Percentiles rank a stretch among this genome's conserved stretches.
Evolutionary conservation across 2,329 filamentous ascomycete species (phyloP).

Genomic region (Leptographium flavum): DNA sequence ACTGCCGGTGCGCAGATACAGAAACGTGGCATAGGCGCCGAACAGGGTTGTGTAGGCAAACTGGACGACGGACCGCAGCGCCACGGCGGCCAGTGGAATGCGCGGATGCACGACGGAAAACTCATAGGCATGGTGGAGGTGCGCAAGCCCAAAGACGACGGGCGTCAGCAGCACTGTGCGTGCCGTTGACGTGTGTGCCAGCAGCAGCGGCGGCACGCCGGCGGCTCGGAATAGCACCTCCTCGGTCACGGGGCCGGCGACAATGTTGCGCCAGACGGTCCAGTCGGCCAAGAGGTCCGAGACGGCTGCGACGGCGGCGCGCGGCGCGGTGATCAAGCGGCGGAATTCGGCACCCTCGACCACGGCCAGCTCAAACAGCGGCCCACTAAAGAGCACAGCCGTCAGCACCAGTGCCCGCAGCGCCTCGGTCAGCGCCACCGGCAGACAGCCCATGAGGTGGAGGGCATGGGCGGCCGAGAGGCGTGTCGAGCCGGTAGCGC

Average conservation of each 20-base stretch:
- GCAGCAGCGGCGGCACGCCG: constrained; percentile 67
- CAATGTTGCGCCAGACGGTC: constrained; percentile 74
- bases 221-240: constrained; percentile 87
- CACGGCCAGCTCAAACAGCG: constrained; percentile 66
- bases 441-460: constrained; percentile 70
- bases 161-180: constrained; percentile 69
- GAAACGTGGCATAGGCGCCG: constrained; percentile 81
- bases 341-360: constrained; percentile 59
- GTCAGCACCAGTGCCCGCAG: constrained; percentile 55
- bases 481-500: constrained; percentile 26
- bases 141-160: constrained; percentile 82
- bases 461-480: constrained; percentile 30
- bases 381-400: constrained; percentile 65
- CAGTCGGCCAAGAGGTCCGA: constrained; percentile 53
- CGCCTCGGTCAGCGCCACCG: constrained; percentile 51
- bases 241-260: constrained; percentile 81
- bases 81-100: constrained; percentile 44
- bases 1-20: constrained; percentile 76
- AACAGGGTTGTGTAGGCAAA: constrained; percentile 86
- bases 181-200: constrained; percentile 42
- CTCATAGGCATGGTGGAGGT: constrained; percentile 93
- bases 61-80: constrained; percentile 66
- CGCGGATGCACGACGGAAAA: constrained; percentile 69
- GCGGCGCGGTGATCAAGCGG: constrained; percentile 36
- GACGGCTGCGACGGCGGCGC: constrained; percentile 32